These are phyloP conservation scores for Microcera coccophila DNA, from an alignment of 2,329 filamentous ascomycete genomes.

Conservation along the genomic window DNA sequence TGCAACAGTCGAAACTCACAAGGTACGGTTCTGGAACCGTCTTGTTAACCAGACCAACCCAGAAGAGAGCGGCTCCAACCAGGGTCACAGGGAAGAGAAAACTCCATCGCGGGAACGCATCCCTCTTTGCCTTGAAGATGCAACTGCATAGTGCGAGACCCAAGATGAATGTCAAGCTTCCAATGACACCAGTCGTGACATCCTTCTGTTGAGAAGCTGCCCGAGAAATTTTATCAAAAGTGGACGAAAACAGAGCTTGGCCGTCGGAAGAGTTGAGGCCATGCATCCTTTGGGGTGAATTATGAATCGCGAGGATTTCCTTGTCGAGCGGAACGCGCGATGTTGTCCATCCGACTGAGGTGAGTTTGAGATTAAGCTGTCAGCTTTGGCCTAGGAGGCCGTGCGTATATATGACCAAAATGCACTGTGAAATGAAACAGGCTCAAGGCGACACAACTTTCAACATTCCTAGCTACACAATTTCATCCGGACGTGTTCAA, in stretches of 20 bases:
- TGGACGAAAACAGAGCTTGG: too few relatives aligned
- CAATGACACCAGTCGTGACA: too few relatives aligned
- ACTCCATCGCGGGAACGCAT: neutral
- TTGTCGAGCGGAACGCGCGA: neutral
- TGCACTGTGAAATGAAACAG: slow-evolving; percentile 24
- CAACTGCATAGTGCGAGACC: too few relatives aligned
- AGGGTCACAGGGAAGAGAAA: slow-evolving; percentile 17
- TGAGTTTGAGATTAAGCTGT: slow-evolving; percentile 14
- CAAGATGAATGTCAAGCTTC: too few relatives aligned
- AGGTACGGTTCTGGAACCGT: slow-evolving; percentile 52
- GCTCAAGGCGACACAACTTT: too few relatives aligned
- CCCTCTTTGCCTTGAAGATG: slow-evolving; percentile 4
- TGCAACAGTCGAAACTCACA: too few relatives aligned
- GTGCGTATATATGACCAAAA: slow-evolving; percentile 3
- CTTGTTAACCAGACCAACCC: slow-evolving; percentile 24
- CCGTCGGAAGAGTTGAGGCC: too few relatives aligned
- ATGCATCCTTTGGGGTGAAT: too few relatives aligned
- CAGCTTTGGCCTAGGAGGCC: slow-evolving; percentile 5
- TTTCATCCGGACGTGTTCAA: too few relatives aligned
- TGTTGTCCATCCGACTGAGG: neutral
- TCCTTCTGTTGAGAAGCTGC: too few relatives aligned
- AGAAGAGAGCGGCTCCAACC: slow-evolving; percentile 16
- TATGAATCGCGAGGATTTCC: too few relatives aligned
- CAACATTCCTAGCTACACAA: too few relatives aligned
- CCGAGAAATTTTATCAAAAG: neutral